phyloP scores from a whole-genome alignment of 192 early-diverging fungal genomes.

The Coemansia guatemalensis region DNA sequence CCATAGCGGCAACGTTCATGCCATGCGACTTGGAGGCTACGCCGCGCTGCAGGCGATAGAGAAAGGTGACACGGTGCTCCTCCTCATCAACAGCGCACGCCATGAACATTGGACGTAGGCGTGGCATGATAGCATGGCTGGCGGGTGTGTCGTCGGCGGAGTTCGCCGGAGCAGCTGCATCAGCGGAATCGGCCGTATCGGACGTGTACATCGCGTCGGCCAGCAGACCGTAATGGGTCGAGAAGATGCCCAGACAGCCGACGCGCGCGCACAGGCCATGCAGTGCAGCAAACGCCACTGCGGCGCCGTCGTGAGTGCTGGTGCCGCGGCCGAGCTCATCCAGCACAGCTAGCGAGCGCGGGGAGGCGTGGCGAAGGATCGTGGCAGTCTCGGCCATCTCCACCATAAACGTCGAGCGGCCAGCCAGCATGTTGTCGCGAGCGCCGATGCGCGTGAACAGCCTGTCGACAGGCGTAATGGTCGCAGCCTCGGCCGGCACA shows the following conservation, averaged over 20 bases:
- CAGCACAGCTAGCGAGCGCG: constrained; percentile 86
- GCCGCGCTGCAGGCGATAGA: constrained; percentile 87
- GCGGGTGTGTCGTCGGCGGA: neutral
- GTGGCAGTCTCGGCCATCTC: constrained; percentile 93
- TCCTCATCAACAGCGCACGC: constrained; percentile 77
- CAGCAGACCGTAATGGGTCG: constrained; percentile 93
- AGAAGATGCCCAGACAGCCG: constrained; percentile 90
- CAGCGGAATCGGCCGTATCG: neutral
- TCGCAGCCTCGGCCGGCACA: constrained; percentile 79
- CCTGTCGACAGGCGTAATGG: constrained; percentile 81
- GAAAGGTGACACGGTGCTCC: constrained; percentile 85
- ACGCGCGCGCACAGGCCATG: constrained; percentile 78
- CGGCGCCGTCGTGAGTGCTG: constrained; percentile 94
- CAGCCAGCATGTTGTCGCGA: constrained; percentile 93
- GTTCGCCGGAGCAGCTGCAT: neutral
- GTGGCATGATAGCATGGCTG: constrained; percentile 53
- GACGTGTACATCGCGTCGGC: constrained; percentile 54
- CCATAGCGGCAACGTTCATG: constrained; percentile 99
- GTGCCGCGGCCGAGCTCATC: constrained; percentile 99
- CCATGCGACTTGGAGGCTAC: constrained; percentile 93
- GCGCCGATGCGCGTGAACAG: constrained; percentile 98
- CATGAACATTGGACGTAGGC: constrained; percentile 88
- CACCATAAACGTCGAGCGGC: constrained; percentile 96
- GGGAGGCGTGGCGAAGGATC: constrained; percentile 89
- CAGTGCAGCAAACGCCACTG: constrained; percentile 91